phyloP scores from a whole-genome alignment of 805 yeast genomes.

The fission yeast (Schizosaccharomyces pombe) region ASM294v3 CU329670.1:5060001-5060500 shows the following conservation, averaged over 20 bases:
- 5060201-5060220: constrained; percentile 74
- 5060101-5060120: neutral
- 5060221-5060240: constrained; percentile 53
- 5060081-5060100: neutral
- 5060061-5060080: neutral
- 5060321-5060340: constrained; percentile 31
- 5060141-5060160: constrained; percentile 93
- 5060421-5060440: constrained; percentile 71
- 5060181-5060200: constrained; percentile 20
- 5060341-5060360: constrained; percentile 54
- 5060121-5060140: neutral
- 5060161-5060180: constrained; percentile 74
- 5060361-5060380: constrained; percentile 55
- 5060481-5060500: constrained; percentile 65
- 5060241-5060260: constrained; percentile 60
- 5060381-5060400: constrained; percentile 67
- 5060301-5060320: constrained; percentile 17
- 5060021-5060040: neutral
- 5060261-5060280: constrained; percentile 66
- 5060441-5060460: constrained; percentile 72
- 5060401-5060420: constrained; percentile 67
- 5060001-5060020: no score
- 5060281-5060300: constrained; percentile 18
- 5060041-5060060: neutral
- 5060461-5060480: constrained; percentile 68